phyloP scores from a whole-genome alignment of 2,329 filamentous ascomycete genomes.

The Spiromastix sp. region DNA sequence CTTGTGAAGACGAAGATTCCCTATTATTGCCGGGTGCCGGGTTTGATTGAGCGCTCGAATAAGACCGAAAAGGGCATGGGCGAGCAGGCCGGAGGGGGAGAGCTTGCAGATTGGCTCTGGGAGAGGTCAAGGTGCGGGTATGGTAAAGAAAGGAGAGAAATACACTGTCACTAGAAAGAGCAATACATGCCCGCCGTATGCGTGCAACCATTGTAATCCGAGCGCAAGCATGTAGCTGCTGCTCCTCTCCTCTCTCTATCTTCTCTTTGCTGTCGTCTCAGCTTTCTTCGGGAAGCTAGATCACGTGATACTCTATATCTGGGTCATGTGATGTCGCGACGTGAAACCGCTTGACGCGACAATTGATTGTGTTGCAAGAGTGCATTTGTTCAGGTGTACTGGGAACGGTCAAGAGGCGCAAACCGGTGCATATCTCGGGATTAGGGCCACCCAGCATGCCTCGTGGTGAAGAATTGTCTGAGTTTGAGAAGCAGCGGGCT shows the following conservation, averaged over 20 bases:
- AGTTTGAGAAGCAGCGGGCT: slow-evolving; percentile 74
- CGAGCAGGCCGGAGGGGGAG: slow-evolving; percentile 5
- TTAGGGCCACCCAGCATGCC: slow-evolving; percentile 2
- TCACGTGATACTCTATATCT: slow-evolving; percentile 15
- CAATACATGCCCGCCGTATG: slow-evolving; percentile 23
- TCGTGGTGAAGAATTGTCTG: slow-evolving; percentile 49
- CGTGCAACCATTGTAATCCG: slow-evolving; percentile 20
- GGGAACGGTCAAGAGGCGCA: no score
- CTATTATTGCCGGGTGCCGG: background rate
- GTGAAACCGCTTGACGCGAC: slow-evolving; percentile 10
- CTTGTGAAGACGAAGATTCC: background rate
- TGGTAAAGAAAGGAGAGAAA: slow-evolving; percentile 62
- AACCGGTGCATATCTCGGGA: no score
- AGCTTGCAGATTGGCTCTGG: slow-evolving; percentile 7
- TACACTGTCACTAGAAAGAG: slow-evolving; percentile 20
- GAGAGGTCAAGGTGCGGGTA: slow-evolving; percentile 47
- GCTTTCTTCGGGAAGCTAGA: no score
- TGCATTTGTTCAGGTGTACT: no score
- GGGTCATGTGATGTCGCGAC: slow-evolving; percentile 10
- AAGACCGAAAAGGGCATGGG: slow-evolving; percentile 8
- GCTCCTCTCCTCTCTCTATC: no score
- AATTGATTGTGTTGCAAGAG: background rate
- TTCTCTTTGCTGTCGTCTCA: no score
- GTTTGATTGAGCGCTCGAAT: slow-evolving; percentile 9
- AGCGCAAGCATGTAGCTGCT: no score